Percentiles rank a stretch among this genome's conserved stretches.
Conservation (phyloP, 2,329 filamentous ascomycete genomes). For the Stachybotrys chartarum region DNA sequence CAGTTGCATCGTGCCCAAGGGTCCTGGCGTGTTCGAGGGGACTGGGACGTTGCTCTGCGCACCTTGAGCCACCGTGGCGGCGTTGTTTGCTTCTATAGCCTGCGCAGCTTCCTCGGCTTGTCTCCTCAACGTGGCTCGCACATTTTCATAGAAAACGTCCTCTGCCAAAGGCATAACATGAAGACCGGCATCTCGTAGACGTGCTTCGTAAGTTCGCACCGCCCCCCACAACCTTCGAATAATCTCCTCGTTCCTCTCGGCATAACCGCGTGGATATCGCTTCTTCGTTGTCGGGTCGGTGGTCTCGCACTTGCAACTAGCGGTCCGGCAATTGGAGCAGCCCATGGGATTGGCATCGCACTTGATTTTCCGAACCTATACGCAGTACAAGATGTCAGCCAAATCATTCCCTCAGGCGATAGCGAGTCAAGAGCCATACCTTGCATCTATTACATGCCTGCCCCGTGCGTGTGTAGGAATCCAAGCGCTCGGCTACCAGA, state of each 20-base stretch:
- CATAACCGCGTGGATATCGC: background rate
- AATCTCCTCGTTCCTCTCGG: background rate
- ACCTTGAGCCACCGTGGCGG: too few species aligned
- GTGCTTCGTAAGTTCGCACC: background rate
- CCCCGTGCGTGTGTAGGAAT: slow-evolving; percentile 58
- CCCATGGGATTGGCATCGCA: slow-evolving; percentile 76
- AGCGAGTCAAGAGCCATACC: slow-evolving; percentile 35
- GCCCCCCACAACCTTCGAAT: background rate
- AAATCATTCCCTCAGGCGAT: background rate
- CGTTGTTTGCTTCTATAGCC: too few species aligned
- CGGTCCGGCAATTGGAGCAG: slow-evolving; percentile 74
- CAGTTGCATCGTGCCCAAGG: too few species aligned
- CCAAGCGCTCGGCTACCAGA: slow-evolving; percentile 48
- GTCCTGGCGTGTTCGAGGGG: too few species aligned
- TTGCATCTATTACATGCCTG: slow-evolving; percentile 89
- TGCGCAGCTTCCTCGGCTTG: too few species aligned
- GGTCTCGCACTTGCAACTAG: slow-evolving; percentile 71
- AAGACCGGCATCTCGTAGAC: background rate
- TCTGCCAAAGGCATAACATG: background rate
- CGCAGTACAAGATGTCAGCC: too few species aligned
- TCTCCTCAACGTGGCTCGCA: too few species aligned
- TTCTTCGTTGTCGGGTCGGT: slow-evolving; percentile 50
- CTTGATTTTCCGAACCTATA: slow-evolving; percentile 73
- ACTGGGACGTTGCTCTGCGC: too few species aligned
- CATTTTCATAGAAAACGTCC: too few species aligned